Base-by-base conservation (phyloP, 441 rosid genomes). In the Melastoma candidum region DNA sequence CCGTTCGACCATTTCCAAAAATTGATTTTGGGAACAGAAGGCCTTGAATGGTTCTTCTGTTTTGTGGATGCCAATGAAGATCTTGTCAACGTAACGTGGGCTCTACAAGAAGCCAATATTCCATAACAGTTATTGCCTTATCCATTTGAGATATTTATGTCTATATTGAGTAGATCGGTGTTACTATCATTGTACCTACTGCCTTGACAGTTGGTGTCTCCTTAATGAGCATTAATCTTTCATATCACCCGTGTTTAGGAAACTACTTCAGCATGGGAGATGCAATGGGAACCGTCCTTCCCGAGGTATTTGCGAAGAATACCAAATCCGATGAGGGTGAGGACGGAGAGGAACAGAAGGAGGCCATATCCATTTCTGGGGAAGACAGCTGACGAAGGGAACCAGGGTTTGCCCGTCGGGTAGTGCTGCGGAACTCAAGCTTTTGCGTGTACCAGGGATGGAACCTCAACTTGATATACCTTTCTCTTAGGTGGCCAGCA, bases 401-500 rank as follows among this genome's bases (percentile, higher is more conserved):
- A 29, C 36, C 36, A 3, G 36, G 36, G 36, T 29, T 29, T 29
- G 36, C 7, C 36, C 3, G 7, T 29, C 36, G 3, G 36, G 36
- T 29, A 29, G 36, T 29, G 36, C 12, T 49, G 75, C 81, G 26
- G 83, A 83, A 68, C 80, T 87, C 49, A 86, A 81, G 69, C 65
- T 86, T 44, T 60, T 83, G 11, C 84, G 96, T 27, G 79, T 93
- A 26, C 97, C 86, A 45, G 99, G 99, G 17, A 85, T 93, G 0
- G 95, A 93, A 68, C 87, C 88, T 48, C 79, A 77, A 63, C 51
- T 78, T 61, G 96, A 86, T 68, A 75, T 83, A 72, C 99, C 99
- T 1, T 84, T 93, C 63, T 84, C 95, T 4, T 93, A 97, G 99
- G 79, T 86, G 58, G 96, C 67, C 47, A 93, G 76, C 68, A 86